Base-by-base conservation (phyloP, 2,329 filamentous ascomycete species). In the Penicillium sp. region DNA sequence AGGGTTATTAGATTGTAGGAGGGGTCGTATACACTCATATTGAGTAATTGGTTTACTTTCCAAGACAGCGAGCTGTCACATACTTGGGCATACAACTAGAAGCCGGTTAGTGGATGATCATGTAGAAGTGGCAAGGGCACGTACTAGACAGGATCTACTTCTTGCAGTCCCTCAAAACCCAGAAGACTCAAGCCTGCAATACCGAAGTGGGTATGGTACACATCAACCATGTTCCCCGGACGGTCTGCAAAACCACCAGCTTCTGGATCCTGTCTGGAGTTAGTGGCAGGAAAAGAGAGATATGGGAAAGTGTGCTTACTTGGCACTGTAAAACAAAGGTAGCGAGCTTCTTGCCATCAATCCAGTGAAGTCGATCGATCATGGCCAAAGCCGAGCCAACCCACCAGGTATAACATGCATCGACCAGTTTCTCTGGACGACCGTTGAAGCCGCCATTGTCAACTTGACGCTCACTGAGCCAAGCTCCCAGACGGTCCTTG, bases 401-500 rank as follows among this genome's bases (percentile, higher is more conserved):
- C 94, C 94, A 99, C 94, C 94, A 99, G 70, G 90, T 96, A 75
- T 99, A 99, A 76, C 94, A 99, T 13, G 96, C 92, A 70, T 99
- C 94, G 69, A 96, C 92, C 56, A 89, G 76, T 77, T 99, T 99
- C 75, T 97, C 94, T 0, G 94, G 94, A 44, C 94, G 82, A 2
- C 94, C 94, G 69, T 99, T 99, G 45, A 99, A 76, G 0, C 94
- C 94, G 27, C 94, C 94, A 43, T 86, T 87, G 9, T 89, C 82
- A 25, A 95, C 79, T 70, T 99, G 94, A 56, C 94, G 83, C 74
- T 99, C 94, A 71, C 91, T 95, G 48, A 99, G 79, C 94, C 94
- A 99, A 44, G 85, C 83, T 16, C 86, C 92, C 4, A 97, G 77
- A 62, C 87, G 88, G 67, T 96, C 90, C 55, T 82, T 82, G 66